phyloP scores from a whole-genome alignment of 805 yeast genomes.

The Candida multigemmis region DNA sequence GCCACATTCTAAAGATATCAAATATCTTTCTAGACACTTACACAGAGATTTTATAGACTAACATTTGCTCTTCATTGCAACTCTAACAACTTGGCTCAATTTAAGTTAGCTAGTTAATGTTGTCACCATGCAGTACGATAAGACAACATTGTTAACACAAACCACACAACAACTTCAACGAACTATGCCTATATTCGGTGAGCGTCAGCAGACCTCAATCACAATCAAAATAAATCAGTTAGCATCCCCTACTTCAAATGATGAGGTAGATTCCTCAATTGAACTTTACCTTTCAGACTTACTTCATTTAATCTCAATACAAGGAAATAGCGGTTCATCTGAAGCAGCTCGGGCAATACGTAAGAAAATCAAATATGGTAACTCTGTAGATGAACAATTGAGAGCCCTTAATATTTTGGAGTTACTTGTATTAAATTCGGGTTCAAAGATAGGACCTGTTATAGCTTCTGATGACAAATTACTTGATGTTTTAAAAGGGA shows the following conservation, averaged over 20 bases:
- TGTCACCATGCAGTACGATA: too few species aligned
- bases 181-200: constrained; percentile 23
- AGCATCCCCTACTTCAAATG: constrained; percentile 30
- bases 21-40: too few species aligned
- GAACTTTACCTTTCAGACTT: constrained; percentile 48
- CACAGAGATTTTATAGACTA: too few species aligned
- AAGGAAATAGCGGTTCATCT: constrained; percentile 25
- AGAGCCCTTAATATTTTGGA: constrained; percentile 47
- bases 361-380: constrained; percentile 84
- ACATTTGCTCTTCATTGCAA: too few species aligned
- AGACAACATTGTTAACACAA: background rate
- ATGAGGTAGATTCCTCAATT: constrained; percentile 27
- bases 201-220: constrained; percentile 62
- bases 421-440: constrained; percentile 34
- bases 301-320: constrained; percentile 39
- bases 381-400: constrained; percentile 44
- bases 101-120: too few species aligned
- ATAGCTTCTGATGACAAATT: constrained; percentile 64
- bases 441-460: constrained; percentile 25
- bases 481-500: constrained; percentile 50
- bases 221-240: constrained; percentile 55
- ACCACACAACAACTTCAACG: background rate
- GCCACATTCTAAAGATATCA: too few species aligned
- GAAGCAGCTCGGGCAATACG: constrained; percentile 92
- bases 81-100: too few species aligned